Evolutionary conservation across 768 basidiomycete species (phyloP).

Genomic region (Leccinum barrowsii): DNA sequence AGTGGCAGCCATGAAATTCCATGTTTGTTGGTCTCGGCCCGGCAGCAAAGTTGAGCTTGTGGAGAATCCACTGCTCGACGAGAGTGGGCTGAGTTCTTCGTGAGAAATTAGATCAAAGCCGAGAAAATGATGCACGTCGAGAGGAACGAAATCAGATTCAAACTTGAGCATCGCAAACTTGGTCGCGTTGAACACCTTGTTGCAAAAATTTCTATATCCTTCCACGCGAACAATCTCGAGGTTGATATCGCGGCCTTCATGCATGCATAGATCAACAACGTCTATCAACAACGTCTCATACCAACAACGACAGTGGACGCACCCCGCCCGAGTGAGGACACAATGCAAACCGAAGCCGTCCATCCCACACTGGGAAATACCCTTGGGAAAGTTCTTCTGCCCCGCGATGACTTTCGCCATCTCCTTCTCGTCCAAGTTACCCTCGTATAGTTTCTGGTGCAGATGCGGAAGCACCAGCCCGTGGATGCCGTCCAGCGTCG

Average conservation of each 20-base stretch:
- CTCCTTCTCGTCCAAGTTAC: constrained; percentile 79
- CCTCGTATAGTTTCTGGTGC: too few relatives aligned
- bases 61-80: constrained; percentile 93
- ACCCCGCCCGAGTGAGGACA: constrained; percentile 95
- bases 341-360: constrained; percentile 90
- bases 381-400: constrained; percentile 93
- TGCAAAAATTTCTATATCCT: constrained; percentile 99
- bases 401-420: constrained; percentile 86
- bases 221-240: constrained; percentile 93
- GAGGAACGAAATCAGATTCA: constrained; percentile 65
- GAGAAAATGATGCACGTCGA: too few relatives aligned
- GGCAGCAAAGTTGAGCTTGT: constrained; percentile 58
- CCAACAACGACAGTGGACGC: constrained; percentile 7
- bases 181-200: constrained; percentile 91
- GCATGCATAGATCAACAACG: background rate
- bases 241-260: constrained; percentile 89
- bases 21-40: constrained; percentile 75
- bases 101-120: constrained; percentile 3
- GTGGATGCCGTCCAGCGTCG: constrained; percentile 94
- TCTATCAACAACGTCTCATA: background rate
- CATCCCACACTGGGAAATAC: constrained; percentile 97
- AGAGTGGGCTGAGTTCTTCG: constrained; percentile 62
- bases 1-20: constrained; percentile 96
- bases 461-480: constrained; percentile 64
- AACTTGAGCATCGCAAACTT: too few relatives aligned